Base-by-base conservation (phyloP, 2,329 filamentous ascomycete genomes). In the Phialophora macrospora region DNA sequence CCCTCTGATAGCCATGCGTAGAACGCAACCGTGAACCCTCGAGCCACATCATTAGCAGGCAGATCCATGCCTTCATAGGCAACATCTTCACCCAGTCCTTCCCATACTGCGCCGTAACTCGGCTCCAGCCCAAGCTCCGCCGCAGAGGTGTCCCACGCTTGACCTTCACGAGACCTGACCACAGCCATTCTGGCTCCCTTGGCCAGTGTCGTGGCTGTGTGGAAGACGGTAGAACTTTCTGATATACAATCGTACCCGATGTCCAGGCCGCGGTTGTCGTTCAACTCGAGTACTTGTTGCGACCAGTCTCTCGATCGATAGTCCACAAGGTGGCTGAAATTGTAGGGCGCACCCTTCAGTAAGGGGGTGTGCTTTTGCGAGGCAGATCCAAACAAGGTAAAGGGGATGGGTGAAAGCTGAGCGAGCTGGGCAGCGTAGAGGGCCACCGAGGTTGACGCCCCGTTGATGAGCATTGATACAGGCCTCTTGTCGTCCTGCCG, bases 1-100 rank as follows among this genome's bases (percentile, higher is more conserved):
- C 63, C 30, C n/a, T 70, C 65, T 51, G 72, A 44, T 22, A 73
- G 49, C 38, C 20, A 56, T 32, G 38, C 44, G 11, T 62, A 63
- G 24, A 63, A 56, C 2, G 52, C 44, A 22, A 41, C n/a, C 34
- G 44, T n/a, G 22, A 59, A 51, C 4, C 11, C 55, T 30, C 38
- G 48, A 11, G 20, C 26, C 17, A 49, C 17, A 2, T 8, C 14
- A 12, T 34, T 20, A 7, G 41, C 26, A 9, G 44, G 57, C 22
- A 60, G 44, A n/a, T 17, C 51, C 26, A 38, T 60, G 5, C 57
- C 44, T 26, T n/a, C 26, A 12, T 24, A 38, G 17, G 32, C n/a
- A 9, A 34, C 57, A 30, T 32, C 28, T 24, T 60, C 46, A 2
- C 48, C 46, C 7, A 24, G 51, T 24, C n/a, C 20, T 52, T 52